phyloP scores from a whole-genome alignment of 306 rosid species.

The Quercus agrifolia region DNA sequence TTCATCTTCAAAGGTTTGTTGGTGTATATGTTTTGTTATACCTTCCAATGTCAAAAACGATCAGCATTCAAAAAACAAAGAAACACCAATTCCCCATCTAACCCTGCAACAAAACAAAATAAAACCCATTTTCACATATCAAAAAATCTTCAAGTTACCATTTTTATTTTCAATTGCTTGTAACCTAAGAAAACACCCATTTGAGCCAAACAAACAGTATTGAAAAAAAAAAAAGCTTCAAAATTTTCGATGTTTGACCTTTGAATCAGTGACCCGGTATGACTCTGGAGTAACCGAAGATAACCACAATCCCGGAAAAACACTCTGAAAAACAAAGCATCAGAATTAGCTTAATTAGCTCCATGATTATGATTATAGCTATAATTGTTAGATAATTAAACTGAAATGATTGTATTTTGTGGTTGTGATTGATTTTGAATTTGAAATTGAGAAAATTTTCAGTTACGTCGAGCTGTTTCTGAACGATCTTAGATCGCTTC shows the following conservation, averaged over 20 bases:
- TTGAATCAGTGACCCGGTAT: slow-evolving; percentile 27
- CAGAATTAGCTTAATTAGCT: slow-evolving; percentile 6
- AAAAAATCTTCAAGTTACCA: background rate
- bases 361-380: background rate
- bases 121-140: background rate
- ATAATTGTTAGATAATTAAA: too few species aligned
- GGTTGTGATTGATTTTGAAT: background rate
- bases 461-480: slow-evolving; percentile 39
- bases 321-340: slow-evolving; percentile 21
- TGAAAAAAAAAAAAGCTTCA: background rate
- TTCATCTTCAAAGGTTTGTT: slow-evolving; percentile 31
- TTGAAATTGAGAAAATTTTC: background rate
- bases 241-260: slow-evolving; percentile 19
- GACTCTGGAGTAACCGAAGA: background rate
- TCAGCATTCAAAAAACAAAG: slow-evolving; percentile 13
- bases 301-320: slow-evolving; percentile 32
- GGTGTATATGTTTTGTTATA: slow-evolving; percentile 22
- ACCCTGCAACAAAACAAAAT: slow-evolving; percentile 29
- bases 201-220: too few species aligned
- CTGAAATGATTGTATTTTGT: too few species aligned
- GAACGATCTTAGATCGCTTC: slow-evolving; percentile 20
- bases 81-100: slow-evolving; percentile 6
- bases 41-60: slow-evolving; percentile 24
- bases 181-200: background rate
- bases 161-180: background rate